Conservation (phyloP, 1,284 basidiomycete species). For the Pyrrhoderma lamaoense region DNA sequence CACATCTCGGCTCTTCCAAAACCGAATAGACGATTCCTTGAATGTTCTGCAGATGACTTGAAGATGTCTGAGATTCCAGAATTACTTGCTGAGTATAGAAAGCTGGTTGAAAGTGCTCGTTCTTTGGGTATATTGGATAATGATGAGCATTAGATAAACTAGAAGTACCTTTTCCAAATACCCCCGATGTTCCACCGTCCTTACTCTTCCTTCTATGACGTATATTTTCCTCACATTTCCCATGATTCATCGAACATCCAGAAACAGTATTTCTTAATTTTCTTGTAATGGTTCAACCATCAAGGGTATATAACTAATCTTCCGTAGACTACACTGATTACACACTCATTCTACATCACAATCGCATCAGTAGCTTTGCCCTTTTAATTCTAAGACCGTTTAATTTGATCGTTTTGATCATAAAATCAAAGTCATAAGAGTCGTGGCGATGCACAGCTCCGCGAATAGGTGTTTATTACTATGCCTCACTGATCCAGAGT, state of each 20-base stretch:
- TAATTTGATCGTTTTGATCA: too few species aligned
- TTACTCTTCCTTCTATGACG: too few species aligned
- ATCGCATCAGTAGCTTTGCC: too few species aligned
- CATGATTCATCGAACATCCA: too few species aligned
- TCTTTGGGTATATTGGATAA: slow-evolving; percentile 37
- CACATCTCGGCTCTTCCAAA: slow-evolving; percentile 30
- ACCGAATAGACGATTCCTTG: slow-evolving; percentile 59
- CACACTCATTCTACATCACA: neutral
- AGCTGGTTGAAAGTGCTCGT: slow-evolving; percentile 42
- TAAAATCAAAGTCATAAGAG: too few species aligned
- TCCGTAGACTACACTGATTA: neutral
- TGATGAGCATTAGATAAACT: slow-evolving; percentile 3
- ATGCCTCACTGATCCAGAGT: neutral
- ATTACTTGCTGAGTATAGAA: slow-evolving; percentile 68
- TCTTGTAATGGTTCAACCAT: neutral
- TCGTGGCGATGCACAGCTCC: too few species aligned
- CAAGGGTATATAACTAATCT: slow-evolving; percentile 5
- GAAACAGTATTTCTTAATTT: neutral
- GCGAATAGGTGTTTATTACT: too few species aligned
- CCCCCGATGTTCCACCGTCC: too few species aligned
- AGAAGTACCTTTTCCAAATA: too few species aligned
- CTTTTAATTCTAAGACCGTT: too few species aligned
- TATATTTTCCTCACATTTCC: too few species aligned
- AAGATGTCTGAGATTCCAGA: slow-evolving; percentile 67
- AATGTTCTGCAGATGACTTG: slow-evolving; percentile 66